Base-by-base conservation (phyloP, 2,329 filamentous ascomycete genomes). In the Beauveria pseudobassiana region DNA sequence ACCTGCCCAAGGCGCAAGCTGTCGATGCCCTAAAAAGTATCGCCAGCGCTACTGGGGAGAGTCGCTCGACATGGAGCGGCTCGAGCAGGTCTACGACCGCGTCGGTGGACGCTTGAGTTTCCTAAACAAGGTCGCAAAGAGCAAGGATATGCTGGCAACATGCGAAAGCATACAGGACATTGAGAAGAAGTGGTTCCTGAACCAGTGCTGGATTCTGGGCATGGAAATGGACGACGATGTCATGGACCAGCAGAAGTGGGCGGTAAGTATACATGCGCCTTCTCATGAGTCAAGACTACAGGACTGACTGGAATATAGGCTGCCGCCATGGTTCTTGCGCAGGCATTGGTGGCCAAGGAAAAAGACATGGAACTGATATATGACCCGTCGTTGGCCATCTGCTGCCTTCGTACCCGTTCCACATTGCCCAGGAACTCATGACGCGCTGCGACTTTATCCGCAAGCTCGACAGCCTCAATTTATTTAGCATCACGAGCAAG, bases 171-270 rank as follows among this genome's bases (percentile, higher is more conserved):
- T 91, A 69, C 84, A 83, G 69, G 78, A 85, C 5, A 81, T 80
- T 53, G 88, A 91, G 71, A 89, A 88, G 76, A 86, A 82, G n/a
- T 91, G 88, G 87, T 88, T 91, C 66, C 77, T 90, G 9, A 90
- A 89, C 74, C 86, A 88, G 70, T 90, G 87, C 75, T 89, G 87
- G 81, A 88, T 90, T 63, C 80, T 91, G 3, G 88, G 88, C 12
- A 77, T 76, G 57, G 86, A 88, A 64, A 89, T 90, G 88, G 95
- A 98, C 68, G 95, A 98, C 74, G 95, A 99, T 71, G 95, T 97
- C 67, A 98, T 98, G 88, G 91, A 97, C 70, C 90, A 97, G 74
- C 92, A 98, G 72, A 97, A 98, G 74, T 97, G 91, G 80, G 91
- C 93, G 51, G 89, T 91, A 79, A 76, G 87, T 83, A 45, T 26